These are phyloP conservation scores for Wallacemonas collosoma DNA, from an alignment of 208 protist species.

Conservation along the genomic window DNA sequence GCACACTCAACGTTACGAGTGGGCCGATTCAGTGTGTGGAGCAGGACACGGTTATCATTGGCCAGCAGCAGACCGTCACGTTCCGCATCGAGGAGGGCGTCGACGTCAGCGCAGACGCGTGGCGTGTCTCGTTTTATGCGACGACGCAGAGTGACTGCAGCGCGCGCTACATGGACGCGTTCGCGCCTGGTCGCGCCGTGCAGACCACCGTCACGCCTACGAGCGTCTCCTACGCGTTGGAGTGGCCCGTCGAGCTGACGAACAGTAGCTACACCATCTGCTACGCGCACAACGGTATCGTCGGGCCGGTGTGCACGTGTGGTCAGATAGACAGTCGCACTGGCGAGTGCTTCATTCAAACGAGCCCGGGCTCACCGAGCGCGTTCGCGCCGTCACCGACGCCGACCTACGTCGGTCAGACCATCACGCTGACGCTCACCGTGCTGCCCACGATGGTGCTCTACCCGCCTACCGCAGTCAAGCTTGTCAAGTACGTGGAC, in stretches of 20 bases:
- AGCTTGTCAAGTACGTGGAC: constrained; percentile 68
- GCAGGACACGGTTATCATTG: constrained; percentile 53
- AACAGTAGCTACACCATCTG: constrained; percentile 76
- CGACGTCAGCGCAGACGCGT: constrained; percentile 59
- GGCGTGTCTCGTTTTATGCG: constrained; percentile 80
- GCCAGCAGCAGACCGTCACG: constrained; percentile 58
- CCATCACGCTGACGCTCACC: constrained; percentile 46
- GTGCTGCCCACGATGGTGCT: constrained; percentile 29
- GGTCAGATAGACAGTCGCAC: constrained; percentile 66
- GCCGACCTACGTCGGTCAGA: constrained; percentile 87
- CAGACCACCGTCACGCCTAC: constrained; percentile 38
- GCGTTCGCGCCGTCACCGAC: constrained; percentile 47
- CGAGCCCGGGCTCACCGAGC: constrained; percentile 45
- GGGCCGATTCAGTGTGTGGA: constrained; percentile 70
- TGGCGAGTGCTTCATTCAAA: constrained; percentile 74
- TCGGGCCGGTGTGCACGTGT: constrained; percentile 78
- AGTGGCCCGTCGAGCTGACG: constrained; percentile 81
- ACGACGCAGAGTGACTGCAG: constrained; percentile 47
- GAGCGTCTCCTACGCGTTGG: constrained; percentile 64
- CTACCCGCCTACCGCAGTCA: constrained; percentile 67
- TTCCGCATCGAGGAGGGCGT: constrained; percentile 59
- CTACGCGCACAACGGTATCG: constrained; percentile 61
- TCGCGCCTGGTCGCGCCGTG: constrained; percentile 47
- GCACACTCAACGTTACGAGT: constrained; percentile 42
- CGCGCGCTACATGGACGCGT: constrained; percentile 53